These are phyloP conservation scores for Diaporthe helianthi DNA, from an alignment of 2,329 filamentous ascomycete species.

Conservation along the genomic window DNA sequence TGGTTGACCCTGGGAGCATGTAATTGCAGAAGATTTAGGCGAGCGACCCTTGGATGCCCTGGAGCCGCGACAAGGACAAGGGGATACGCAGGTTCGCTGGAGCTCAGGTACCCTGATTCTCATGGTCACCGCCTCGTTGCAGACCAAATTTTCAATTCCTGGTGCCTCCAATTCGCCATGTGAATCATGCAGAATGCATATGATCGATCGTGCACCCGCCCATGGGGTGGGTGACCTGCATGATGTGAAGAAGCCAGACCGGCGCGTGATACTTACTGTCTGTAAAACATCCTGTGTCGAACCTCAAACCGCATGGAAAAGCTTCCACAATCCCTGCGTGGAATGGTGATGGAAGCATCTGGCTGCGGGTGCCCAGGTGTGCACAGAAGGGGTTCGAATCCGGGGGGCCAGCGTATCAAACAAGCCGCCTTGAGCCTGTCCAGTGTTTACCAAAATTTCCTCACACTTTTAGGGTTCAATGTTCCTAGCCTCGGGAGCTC, in stretches of 20 bases:
- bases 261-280: slow-evolving; percentile 12
- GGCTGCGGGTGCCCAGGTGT: slow-evolving; percentile 25
- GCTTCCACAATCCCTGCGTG: slow-evolving; percentile 40
- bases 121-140: slow-evolving; percentile 12
- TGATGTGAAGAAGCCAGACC: slow-evolving; percentile 17
- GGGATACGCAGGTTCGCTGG: slow-evolving; percentile 9
- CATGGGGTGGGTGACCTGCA: slow-evolving; percentile 7
- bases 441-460: slow-evolving; percentile 9
- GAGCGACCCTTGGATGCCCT: slow-evolving; percentile 19
- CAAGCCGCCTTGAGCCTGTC: slow-evolving; percentile 10
- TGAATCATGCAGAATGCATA: slow-evolving; percentile 2
- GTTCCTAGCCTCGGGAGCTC: slow-evolving; percentile 23
- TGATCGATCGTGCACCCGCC: slow-evolving; percentile 22
- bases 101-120: slow-evolving; percentile 4
- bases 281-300: slow-evolving; percentile 27
- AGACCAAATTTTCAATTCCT: slow-evolving; percentile 1
- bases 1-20: slow-evolving; percentile 7
- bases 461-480: slow-evolving; percentile 20
- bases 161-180: background rate
- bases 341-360: slow-evolving; percentile 36
- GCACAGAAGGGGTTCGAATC: background rate
- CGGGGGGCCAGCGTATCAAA: background rate
- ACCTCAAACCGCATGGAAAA: slow-evolving; percentile 20
- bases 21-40: slow-evolving; percentile 25
- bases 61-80: too few species aligned